Percentiles rank a stretch among this genome's conserved stretches.
These are phyloP conservation scores for Fusarium sp. DNA, from an alignment of 2,329 filamentous ascomycete species.

Conservation along the genomic window DNA sequence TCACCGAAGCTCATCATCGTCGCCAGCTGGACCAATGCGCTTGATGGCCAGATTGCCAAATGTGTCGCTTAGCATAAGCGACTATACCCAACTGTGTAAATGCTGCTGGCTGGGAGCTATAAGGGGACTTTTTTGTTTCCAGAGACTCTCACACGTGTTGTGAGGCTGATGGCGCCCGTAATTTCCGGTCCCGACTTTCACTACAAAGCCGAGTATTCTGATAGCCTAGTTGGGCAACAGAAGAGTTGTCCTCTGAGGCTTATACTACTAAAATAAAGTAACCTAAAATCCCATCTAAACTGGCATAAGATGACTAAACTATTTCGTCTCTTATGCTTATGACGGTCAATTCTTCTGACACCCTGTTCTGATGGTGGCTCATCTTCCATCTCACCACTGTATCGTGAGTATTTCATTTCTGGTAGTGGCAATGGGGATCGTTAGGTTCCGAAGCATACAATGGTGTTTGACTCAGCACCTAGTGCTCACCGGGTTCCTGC, in stretches of 20 bases:
- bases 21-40: conserved; percentile 23
- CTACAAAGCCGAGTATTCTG: not conserved
- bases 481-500: not conserved
- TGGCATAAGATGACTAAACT: no score
- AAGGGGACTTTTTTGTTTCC: conserved; percentile 9
- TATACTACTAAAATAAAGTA: no score
- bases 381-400: not conserved
- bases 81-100: not conserved
- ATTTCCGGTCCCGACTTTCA: not conserved
- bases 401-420: conserved; percentile 8
- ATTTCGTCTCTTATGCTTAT: no score
- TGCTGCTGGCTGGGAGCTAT: conserved; percentile 11
- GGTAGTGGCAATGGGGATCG: not conserved
- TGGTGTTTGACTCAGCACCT: conserved; percentile 22
- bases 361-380: conserved; percentile 11
- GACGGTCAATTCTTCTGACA: no score
- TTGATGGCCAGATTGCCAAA: conserved; percentile 26
- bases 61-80: conserved; percentile 24
- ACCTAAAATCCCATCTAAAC: no score
- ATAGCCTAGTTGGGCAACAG: not conserved
- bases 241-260: no score
- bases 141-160: not conserved
- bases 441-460: conserved; percentile 6
- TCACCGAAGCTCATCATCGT: conserved; percentile 25
- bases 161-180: not conserved